phyloP scores from a whole-genome alignment of 345 rosid species.

The Reutealis trisperma region DNA sequence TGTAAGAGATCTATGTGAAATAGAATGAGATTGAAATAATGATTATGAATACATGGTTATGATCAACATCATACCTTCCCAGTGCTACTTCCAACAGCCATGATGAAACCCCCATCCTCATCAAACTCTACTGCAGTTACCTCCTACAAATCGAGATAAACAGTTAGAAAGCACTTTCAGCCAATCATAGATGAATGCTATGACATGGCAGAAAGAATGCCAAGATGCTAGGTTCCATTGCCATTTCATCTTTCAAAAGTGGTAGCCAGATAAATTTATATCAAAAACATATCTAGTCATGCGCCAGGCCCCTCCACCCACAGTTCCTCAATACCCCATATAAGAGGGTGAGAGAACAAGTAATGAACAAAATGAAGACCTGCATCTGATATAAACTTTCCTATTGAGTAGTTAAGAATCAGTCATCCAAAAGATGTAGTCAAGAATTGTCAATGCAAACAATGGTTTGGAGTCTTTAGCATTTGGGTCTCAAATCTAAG shows the following conservation, averaged over 20 bases:
- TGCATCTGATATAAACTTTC: not conserved
- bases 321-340: not conserved
- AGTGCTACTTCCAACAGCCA: constrained; percentile 87
- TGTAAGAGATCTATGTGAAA: not conserved
- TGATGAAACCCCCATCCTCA: constrained; percentile 69
- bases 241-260: not conserved
- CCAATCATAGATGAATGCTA: not conserved
- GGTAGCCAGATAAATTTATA: not conserved
- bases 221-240: not conserved
- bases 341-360: not conserved
- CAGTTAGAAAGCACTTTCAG: constrained; percentile 4
- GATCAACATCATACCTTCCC: constrained; percentile 68
- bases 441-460: not conserved
- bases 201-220: not conserved
- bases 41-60: not conserved
- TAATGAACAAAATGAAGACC: not conserved
- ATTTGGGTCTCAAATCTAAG: not conserved
- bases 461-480: not conserved
- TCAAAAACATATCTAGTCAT: not conserved
- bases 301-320: not conserved
- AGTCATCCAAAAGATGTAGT: not conserved
- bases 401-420: not conserved
- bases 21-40: not conserved
- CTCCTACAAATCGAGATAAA: constrained; percentile 51
- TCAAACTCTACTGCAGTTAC: constrained; percentile 89